Percentiles rank a stretch among this genome's conserved stretches.
Conservation (phyloP, 2,329 filamentous ascomycete species). For the Sclerotinia spermophila region DNA sequence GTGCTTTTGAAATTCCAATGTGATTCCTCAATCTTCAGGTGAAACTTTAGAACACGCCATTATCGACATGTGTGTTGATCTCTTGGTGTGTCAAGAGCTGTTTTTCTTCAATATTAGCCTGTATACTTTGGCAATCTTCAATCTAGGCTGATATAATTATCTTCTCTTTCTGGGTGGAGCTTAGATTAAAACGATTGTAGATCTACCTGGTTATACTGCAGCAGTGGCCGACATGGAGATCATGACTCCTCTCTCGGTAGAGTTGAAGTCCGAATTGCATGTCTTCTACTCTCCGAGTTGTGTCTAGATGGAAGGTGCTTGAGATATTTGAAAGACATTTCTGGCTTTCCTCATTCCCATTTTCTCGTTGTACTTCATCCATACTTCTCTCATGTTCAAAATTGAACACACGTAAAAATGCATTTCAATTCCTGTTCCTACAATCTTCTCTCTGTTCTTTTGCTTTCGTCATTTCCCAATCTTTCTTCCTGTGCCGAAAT, state of each 20-base stretch:
- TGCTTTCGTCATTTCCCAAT: neutral
- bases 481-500: neutral
- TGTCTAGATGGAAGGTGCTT: neutral
- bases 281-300: neutral
- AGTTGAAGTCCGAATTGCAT: constrained; percentile 1
- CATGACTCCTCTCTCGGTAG: constrained; percentile 6
- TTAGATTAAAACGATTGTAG: neutral
- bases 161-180: neutral
- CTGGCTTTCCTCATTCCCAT: neutral
- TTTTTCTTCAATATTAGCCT: neutral
- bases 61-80: neutral
- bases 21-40: neutral
- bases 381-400: neutral
- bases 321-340: neutral
- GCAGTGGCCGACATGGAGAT: neutral
- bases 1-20: neutral
- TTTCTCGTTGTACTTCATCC: neutral
- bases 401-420: neutral
- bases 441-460: neutral
- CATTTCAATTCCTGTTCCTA: neutral
- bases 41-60: neutral
- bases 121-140: neutral
- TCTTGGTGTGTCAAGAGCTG: neutral
- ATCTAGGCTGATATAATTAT: neutral
- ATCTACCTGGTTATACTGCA: neutral